A percentile compares a stretch with the other conserved stretches of the same genome.
phyloP scores from a whole-genome alignment of 768 basidiomycete species.

The Boletus patriciae region DNA sequence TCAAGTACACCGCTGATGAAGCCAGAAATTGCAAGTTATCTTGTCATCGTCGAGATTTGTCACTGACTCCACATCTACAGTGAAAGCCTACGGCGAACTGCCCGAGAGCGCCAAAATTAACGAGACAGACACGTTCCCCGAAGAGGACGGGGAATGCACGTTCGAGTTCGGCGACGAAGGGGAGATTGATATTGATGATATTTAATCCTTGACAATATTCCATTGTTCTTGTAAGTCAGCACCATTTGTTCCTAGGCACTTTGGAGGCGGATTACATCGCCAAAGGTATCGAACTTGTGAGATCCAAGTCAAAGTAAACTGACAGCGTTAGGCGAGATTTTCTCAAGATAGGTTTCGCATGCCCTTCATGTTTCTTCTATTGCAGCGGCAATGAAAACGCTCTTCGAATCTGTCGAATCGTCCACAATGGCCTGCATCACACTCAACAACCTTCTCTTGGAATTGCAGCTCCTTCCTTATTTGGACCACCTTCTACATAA shows the following conservation, averaged over 20 bases:
- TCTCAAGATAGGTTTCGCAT: conserved; percentile 52
- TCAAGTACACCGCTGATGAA: conserved; percentile 97
- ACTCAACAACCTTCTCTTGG: conserved; percentile 76
- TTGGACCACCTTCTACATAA: conserved; percentile 70
- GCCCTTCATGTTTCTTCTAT: conserved; percentile 69
- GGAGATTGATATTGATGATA: too few species aligned
- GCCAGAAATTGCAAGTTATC: conserved; percentile 67
- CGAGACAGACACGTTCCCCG: conserved; percentile 92
- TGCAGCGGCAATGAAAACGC: conserved; percentile 72
- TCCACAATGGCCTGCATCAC: conserved; percentile 76
- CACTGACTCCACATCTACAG: conserved; percentile 36
- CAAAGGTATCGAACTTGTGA: conserved; percentile 55
- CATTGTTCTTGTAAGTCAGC: conserved; percentile 17
- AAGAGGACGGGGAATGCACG: conserved; percentile 87
- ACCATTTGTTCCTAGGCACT: conserved; percentile 58
- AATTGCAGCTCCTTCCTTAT: conserved; percentile 83
- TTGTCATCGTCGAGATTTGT: not conserved
- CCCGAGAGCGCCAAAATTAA: conserved; percentile 97
- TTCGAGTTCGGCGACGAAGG: too few species aligned
- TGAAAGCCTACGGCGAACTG: conserved; percentile 97
- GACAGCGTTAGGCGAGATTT: conserved; percentile 52
- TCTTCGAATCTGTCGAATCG: conserved; percentile 78
- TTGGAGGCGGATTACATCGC: conserved; percentile 70
- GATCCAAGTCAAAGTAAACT: conserved; percentile 4
- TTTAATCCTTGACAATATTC: conserved; percentile 43